phyloP scores from a whole-genome alignment of 2,329 filamentous ascomycete species.

The Phialocephala sp. region DNA sequence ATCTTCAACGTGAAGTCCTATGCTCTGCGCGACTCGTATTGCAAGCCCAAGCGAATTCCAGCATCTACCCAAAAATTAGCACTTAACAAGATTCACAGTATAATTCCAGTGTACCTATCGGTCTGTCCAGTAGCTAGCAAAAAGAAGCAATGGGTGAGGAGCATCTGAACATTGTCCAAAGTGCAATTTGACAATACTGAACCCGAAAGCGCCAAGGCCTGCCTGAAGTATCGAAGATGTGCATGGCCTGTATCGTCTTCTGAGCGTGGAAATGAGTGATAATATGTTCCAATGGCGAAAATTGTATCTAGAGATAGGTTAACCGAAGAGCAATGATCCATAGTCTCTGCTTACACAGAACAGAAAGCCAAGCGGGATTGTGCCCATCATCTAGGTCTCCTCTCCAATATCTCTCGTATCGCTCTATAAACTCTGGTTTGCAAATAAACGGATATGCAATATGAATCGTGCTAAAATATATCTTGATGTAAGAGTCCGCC shows the following conservation, averaged over 20 bases:
- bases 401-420: constrained; percentile 9
- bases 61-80: constrained; percentile 6
- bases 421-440: constrained; percentile 8
- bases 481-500: constrained; percentile 8
- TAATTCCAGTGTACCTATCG: neutral
- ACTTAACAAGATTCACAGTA: neutral
- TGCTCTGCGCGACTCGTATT: constrained; percentile 14
- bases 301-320: neutral
- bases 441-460: constrained; percentile 12
- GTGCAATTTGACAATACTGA: constrained; percentile 9
- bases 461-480: constrained; percentile 13
- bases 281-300: constrained; percentile 9
- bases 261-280: constrained; percentile 6
- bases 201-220: constrained; percentile 5
- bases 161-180: constrained; percentile 14
- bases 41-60: constrained; percentile 14
- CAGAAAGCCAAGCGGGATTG: constrained; percentile 7
- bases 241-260: neutral
- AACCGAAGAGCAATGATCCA: neutral
- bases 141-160: constrained; percentile 11
- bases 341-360: constrained; percentile 8
- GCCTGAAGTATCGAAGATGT: constrained; percentile 9
- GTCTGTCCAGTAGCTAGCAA: constrained; percentile 11
- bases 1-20: constrained; percentile 14
- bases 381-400: constrained; percentile 6